Conservation (phyloP, 1,284 basidiomycete species). For the Volvariella surrecta region DNA sequence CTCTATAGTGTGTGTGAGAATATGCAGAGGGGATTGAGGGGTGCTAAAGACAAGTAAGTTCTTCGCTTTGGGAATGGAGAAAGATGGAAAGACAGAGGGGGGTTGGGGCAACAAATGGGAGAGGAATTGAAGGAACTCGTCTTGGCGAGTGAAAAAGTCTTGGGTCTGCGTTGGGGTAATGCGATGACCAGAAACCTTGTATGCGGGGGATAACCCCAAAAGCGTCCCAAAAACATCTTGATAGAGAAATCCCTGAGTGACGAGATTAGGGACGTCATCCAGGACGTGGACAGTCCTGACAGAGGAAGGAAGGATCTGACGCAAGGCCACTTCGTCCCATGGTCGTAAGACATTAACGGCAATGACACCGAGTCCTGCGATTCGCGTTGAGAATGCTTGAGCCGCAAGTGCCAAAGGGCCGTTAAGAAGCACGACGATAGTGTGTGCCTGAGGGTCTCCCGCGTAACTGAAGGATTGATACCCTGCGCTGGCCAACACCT, state of each 20-base stretch:
- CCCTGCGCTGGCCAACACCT: slow-evolving; percentile 43
- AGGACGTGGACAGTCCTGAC: slow-evolving; percentile 57
- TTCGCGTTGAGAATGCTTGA: slow-evolving; percentile 36
- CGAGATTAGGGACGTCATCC: slow-evolving; percentile 62
- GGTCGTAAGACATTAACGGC: slow-evolving; percentile 71
- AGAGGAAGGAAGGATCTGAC: slow-evolving; percentile 45
- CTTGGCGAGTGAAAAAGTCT: slow-evolving; percentile 38
- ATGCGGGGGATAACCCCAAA: slow-evolving; percentile 26
- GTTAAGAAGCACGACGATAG: slow-evolving; percentile 59
- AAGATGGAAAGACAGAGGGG: slow-evolving; percentile 11
- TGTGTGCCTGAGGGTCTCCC: slow-evolving; percentile 50
- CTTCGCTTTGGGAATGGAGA: slow-evolving; percentile 26
- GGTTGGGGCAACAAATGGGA: slow-evolving; percentile 19
- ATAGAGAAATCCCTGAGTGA: slow-evolving; percentile 59
- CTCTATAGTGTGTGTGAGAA: slow-evolving; percentile 47
- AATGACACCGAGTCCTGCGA: slow-evolving; percentile 50
- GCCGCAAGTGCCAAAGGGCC: slow-evolving; percentile 57
- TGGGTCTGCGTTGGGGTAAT: slow-evolving; percentile 49
- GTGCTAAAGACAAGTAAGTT: slow-evolving; percentile 59
- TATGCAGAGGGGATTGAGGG: slow-evolving; percentile 42
- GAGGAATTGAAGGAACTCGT: slow-evolving; percentile 39
- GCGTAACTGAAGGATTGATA: slow-evolving; percentile 63
- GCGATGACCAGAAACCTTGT: slow-evolving; percentile 45
- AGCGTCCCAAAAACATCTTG: slow-evolving; percentile 64
- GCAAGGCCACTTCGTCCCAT: slow-evolving; percentile 61